Conservation (phyloP, 2,329 filamentous ascomycete genomes). For the Ophiostoma triangulosporum region DNA sequence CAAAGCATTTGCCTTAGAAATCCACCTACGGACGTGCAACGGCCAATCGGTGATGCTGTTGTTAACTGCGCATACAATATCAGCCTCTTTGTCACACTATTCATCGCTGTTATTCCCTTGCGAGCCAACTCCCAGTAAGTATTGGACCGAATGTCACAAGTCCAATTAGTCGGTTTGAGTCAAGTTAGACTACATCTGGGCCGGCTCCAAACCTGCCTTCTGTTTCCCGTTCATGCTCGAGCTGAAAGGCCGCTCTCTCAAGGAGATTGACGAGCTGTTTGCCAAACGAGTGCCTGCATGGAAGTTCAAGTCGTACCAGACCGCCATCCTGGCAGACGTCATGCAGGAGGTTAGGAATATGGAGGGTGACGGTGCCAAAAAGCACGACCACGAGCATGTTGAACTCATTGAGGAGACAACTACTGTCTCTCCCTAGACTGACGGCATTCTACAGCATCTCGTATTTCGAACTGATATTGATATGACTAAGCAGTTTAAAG, state of each 20-base stretch:
- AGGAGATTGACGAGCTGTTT: constrained; percentile 23
- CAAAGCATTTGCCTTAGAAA: no score
- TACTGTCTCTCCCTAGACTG: no score
- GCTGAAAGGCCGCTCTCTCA: constrained; percentile 19
- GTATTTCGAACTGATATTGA: background rate
- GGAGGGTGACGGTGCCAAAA: background rate
- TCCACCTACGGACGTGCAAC: no score
- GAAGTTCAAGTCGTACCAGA: constrained; percentile 19
- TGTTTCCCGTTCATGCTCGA: constrained; percentile 21
- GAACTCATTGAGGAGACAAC: background rate
- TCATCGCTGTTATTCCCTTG: no score
- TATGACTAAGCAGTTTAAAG: no score
- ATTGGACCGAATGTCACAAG: no score
- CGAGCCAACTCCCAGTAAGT: no score
- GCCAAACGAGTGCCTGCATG: constrained; percentile 16
- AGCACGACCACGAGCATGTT: background rate
- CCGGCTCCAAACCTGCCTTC: constrained; percentile 19
- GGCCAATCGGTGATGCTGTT: no score
- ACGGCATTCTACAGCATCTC: no score
- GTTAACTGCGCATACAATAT: no score
- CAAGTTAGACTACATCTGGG: constrained; percentile 31
- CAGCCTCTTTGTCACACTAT: no score
- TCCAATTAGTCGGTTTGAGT: no score
- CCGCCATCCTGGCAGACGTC: constrained; percentile 17
- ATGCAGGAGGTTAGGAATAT: constrained; percentile 15